Evolutionary conservation across 495 filamentous ascomycete species (phyloP).

Genomic region (Clavariopsis aquatica): DNA sequence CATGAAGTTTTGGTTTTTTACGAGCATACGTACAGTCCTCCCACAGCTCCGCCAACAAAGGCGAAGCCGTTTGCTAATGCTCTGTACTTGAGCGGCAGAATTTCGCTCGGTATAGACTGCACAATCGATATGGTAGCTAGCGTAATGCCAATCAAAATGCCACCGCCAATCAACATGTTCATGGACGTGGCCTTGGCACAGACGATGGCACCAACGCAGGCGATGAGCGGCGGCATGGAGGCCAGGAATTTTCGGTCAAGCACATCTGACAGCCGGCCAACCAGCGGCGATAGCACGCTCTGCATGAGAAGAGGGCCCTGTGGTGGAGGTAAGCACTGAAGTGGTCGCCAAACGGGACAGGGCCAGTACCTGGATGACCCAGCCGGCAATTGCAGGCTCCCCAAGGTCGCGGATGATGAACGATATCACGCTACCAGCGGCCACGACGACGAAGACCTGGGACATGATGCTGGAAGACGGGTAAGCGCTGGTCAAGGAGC

Average conservation of each 20-base stretch:
- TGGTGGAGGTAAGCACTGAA: slow-evolving; percentile 28
- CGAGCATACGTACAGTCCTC: slow-evolving; percentile 36
- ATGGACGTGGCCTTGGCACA: slow-evolving; percentile 58
- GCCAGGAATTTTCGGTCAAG: slow-evolving; percentile 56
- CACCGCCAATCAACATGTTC: slow-evolving; percentile 56
- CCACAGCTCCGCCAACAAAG: slow-evolving; percentile 52
- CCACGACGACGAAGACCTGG: slow-evolving; percentile 59
- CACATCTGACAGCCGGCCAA: slow-evolving; percentile 58
- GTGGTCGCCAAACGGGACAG: background rate
- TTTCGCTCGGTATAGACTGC: slow-evolving; percentile 57
- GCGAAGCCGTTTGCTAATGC: slow-evolving; percentile 56
- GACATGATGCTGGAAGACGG: slow-evolving; percentile 25
- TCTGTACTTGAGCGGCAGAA: slow-evolving; percentile 56
- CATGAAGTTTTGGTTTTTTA: background rate
- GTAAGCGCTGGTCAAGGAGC: background rate
- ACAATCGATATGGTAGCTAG: slow-evolving; percentile 57
- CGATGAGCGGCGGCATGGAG: slow-evolving; percentile 52
- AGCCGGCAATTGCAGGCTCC: slow-evolving; percentile 52
- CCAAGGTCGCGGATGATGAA: slow-evolving; percentile 58
- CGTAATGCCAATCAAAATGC: slow-evolving; percentile 57
- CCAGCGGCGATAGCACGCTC: slow-evolving; percentile 54
- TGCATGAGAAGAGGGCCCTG: slow-evolving; percentile 51
- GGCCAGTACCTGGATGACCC: slow-evolving; percentile 51
- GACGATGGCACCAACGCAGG: slow-evolving; percentile 54
- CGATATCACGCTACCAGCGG: slow-evolving; percentile 56